phyloP scores from a whole-genome alignment of 371 early-diverging fungal genomes.

The Saksenaea vasiformis region DNA sequence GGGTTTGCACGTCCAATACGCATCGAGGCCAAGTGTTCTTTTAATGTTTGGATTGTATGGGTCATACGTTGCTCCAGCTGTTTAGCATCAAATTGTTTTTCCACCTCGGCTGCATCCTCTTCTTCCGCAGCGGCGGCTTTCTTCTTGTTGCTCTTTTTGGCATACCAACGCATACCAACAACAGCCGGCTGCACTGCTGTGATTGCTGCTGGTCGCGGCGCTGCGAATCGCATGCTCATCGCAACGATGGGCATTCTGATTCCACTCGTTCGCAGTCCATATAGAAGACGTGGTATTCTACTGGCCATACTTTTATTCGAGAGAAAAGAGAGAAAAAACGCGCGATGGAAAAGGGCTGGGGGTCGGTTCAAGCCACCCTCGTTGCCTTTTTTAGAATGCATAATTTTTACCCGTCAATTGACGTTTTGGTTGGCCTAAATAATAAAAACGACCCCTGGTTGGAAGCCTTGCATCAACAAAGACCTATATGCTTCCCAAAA shows the following conservation, averaged over 20 bases:
- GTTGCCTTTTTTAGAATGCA: not conserved
- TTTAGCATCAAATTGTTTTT: conserved; percentile 42
- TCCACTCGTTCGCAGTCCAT: not conserved
- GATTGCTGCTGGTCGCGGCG: not conserved
- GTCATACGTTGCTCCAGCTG: conserved; percentile 49
- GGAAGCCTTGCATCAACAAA: too few relatives aligned
- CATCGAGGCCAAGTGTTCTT: conserved; percentile 66
- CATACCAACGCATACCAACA: conserved; percentile 29
- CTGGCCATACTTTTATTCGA: not conserved
- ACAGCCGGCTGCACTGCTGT: not conserved
- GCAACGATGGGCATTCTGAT: not conserved
- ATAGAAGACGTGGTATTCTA: not conserved
- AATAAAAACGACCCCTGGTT: too few relatives aligned
- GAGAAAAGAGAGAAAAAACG: not conserved
- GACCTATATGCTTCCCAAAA: too few relatives aligned
- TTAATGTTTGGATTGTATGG: conserved; percentile 48
- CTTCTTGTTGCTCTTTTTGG: conserved; percentile 45
- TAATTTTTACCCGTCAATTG: too few relatives aligned
- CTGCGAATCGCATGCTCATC: not conserved
- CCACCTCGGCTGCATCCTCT: conserved; percentile 14
- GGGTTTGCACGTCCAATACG: conserved; percentile 81
- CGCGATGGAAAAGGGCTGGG: not conserved
- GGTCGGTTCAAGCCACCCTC: not conserved
- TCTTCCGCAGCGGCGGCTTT: conserved; percentile 24
- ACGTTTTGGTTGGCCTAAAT: too few relatives aligned